Evolutionary conservation across 371 early-diverging fungal genomes (phyloP).

Genomic region (Cokeromyces recurvatus): DNA sequence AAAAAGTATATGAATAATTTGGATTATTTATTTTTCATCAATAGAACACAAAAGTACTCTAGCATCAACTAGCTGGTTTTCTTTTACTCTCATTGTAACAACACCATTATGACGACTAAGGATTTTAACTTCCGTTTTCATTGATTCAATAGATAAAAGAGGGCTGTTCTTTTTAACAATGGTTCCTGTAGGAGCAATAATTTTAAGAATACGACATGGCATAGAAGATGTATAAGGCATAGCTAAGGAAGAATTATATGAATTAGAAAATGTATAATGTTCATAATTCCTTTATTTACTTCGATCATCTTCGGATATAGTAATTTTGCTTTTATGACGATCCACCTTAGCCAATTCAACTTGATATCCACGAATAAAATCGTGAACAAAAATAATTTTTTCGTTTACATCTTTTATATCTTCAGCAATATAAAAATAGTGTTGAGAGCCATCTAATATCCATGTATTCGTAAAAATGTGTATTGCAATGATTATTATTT

Average conservation of each 20-base stretch:
- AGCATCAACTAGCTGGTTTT: constrained; percentile 65
- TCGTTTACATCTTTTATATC: constrained; percentile 38
- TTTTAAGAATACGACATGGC: constrained; percentile 67
- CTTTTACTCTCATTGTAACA: constrained; percentile 57
- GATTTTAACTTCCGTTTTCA: constrained; percentile 73
- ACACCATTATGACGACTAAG: constrained; percentile 60
- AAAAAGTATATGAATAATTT: no score
- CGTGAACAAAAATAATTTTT: constrained; percentile 51
- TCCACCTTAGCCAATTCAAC: constrained; percentile 44
- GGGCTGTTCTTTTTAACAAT: constrained; percentile 57
- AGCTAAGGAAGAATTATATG: no score
- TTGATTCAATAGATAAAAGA: constrained; percentile 67
- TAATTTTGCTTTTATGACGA: constrained; percentile 40
- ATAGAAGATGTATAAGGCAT: constrained; percentile 66
- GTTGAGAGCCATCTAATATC: constrained; percentile 44
- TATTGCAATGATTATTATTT: neutral
- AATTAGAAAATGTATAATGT: no score
- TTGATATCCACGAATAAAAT: constrained; percentile 49
- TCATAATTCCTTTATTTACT: constrained; percentile 17
- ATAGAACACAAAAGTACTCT: constrained; percentile 60
- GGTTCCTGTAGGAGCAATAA: constrained; percentile 52
- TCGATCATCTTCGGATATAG: constrained; percentile 38
- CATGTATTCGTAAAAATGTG: neutral
- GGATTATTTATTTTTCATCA: no score
- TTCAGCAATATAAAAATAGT: constrained; percentile 53